Base-by-base conservation (phyloP, 306 rosid species). In the Medicago ruthenica region DNA sequence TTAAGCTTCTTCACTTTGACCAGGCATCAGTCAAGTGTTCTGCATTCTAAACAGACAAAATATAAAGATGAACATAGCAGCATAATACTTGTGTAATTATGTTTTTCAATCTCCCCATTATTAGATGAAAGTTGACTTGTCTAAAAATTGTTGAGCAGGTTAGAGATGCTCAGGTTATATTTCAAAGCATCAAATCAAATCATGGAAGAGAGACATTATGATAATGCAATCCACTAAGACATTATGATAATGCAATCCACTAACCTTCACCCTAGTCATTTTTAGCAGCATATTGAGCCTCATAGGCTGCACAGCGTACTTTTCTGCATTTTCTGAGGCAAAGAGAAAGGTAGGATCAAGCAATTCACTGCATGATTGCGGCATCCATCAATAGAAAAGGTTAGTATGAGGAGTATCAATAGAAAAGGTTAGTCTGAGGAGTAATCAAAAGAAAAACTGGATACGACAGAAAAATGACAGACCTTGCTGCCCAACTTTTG, bases 401-500 rank as follows among this genome's bases (percentile, higher is more conserved):
- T 78, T 71, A 73, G 76, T 68, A 68, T 42, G n/a, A 45, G 74
- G 66, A 72, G 31, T 27, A 63, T 73, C 62, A n/a, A n/a, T n/a
- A n/a, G n/a, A n/a, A n/a, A n/a, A n/a, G n/a, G n/a, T n/a, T n/a
- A n/a, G n/a, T n/a, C n/a, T n/a, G n/a, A n/a, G n/a, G n/a, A n/a
- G n/a, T n/a, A n/a, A n/a, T n/a, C n/a, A 22, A 79, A 44, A 70
- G 63, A 58, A 83, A 65, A 68, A 65, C 36, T 45, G 58, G 70
- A 85, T 41, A 71, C 61, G 82, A 74, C 80, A 82, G 81, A 67
- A 31, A 59, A 74, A 41, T 12, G 7, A 22, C 73, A 63, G 81
- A 94, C 98, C 97, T 91, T 53, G 98, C 97, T 37, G 98, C 98
- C 98, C 97, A 94, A 82, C 98, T 92, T 90, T 94, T 92, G 89